Base-by-base conservation (phyloP, 2,329 filamentous ascomycete genomes). In the Sarocladium oryzae region DNA sequence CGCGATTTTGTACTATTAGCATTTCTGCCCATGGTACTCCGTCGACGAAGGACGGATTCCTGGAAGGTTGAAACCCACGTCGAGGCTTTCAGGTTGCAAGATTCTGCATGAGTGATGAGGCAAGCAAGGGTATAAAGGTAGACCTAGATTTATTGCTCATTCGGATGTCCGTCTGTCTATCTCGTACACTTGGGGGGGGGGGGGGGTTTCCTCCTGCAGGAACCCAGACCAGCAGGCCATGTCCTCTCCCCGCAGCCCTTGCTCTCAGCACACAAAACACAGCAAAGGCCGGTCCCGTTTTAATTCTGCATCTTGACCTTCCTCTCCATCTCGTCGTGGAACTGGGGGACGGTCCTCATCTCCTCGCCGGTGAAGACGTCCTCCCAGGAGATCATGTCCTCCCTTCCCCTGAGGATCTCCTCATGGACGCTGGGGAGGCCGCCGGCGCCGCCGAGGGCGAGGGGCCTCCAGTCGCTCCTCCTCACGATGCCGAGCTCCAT, bases 401-500 rank as follows among this genome's bases (percentile, higher is more conserved):
- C 93, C 63, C 84, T 75, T 3, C 90, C 91, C 55, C 78, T 79
- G 63, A 99, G 72, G 56, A 99, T 89, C 67, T 97, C 92, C 74
- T 89, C 88, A 72, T 96, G 91, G 49, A 97, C 77, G 63, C 83
- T 82, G 10, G 80, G 77, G 45, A 74, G 69, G 59, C 64, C 73
- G 50, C 73, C 70, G 33, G 41, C 28, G 4, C 30, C n/a, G n/a
- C 28, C 36, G 52, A 95, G 73, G 41, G 81, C 83, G 60, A 81
- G 73, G 46, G 89, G 89, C 62, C 83, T 79, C 86, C 90, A 95
- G 69, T 88, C 84, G 57, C 89, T 86, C 54, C 86, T 83, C 55
- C 82, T 75, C 16, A 88, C 84, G 65, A 95, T 92, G 80, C 89
- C 88, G 67, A 96, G 78, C 76, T 99, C 93, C 93, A 99, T 96